phyloP scores from a whole-genome alignment of 768 basidiomycete genomes.

The Mycena venus region DNA sequence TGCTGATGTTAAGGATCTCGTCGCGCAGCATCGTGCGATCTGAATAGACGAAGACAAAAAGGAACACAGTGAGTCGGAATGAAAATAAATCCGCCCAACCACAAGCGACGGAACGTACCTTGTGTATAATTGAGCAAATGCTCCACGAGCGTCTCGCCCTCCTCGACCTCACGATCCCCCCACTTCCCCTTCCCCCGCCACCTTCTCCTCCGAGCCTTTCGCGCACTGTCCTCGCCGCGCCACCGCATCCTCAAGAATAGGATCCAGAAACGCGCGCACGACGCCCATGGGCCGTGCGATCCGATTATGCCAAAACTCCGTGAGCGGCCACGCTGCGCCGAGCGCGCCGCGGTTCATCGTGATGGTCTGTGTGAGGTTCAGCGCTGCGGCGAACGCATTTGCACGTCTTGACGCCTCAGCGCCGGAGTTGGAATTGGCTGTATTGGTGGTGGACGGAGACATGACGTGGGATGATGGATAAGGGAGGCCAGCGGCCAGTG shows the following conservation, averaged over 20 bases:
- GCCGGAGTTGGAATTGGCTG: not conserved
- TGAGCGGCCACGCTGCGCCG: slow-evolving; percentile 64
- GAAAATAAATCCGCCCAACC: not conserved
- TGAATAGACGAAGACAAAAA: slow-evolving; percentile 32
- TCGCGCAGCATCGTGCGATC: slow-evolving; percentile 59
- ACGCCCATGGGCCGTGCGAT: slow-evolving; percentile 58
- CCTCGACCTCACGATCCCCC: slow-evolving; percentile 52
- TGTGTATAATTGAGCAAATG: slow-evolving; percentile 66
- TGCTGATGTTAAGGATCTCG: slow-evolving; percentile 59
- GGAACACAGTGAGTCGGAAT: not conserved
- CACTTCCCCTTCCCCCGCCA: not conserved
- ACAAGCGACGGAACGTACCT: slow-evolving; percentile 50
- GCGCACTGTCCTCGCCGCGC: slow-evolving; percentile 42
- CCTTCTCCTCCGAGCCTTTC: not conserved
- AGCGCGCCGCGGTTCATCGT: slow-evolving; percentile 54
- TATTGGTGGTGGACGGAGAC: not conserved
- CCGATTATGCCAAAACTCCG: slow-evolving; percentile 66
- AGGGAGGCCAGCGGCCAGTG: slow-evolving; percentile 61
- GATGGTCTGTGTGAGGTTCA: slow-evolving; percentile 60
- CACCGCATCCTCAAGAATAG: slow-evolving; percentile 63
- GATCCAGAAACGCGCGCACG: slow-evolving; percentile 65
- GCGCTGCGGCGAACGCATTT: slow-evolving; percentile 61
- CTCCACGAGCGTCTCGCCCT: slow-evolving; percentile 62
- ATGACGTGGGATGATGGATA: slow-evolving; percentile 51
- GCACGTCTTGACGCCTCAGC: not conserved